Evolutionary conservation across 768 basidiomycete genomes (phyloP).

Genomic region (Suillus weaverae): DNA sequence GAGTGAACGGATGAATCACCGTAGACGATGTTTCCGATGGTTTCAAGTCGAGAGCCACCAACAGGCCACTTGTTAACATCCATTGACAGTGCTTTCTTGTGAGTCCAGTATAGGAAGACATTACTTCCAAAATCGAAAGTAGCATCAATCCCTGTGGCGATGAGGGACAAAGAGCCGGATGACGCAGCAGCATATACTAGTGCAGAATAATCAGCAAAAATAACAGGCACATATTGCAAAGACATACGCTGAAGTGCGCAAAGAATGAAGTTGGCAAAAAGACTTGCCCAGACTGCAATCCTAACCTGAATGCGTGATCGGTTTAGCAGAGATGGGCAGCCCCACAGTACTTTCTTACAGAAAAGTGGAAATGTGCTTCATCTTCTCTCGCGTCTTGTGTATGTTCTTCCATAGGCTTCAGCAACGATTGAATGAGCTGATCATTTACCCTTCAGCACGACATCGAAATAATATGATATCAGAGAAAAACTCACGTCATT

Average conservation of each 20-base stretch:
- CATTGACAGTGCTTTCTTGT: slow-evolving; percentile 67
- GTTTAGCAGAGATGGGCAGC: neutral
- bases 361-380: slow-evolving; percentile 63
- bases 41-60: slow-evolving; percentile 86
- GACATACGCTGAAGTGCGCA: slow-evolving; percentile 66
- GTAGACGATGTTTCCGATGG: slow-evolving; percentile 86
- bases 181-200: slow-evolving; percentile 91
- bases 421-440: slow-evolving; percentile 81
- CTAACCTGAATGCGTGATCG: slow-evolving; percentile 56
- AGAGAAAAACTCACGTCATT: slow-evolving; percentile 55
- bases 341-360: slow-evolving; percentile 45
- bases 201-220: neutral
- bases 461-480: slow-evolving; percentile 2
- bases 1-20: slow-evolving; percentile 40
- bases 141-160: slow-evolving; percentile 90
- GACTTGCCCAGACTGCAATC: slow-evolving; percentile 83
- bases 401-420: slow-evolving; percentile 90
- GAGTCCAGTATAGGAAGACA: slow-evolving; percentile 75
- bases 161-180: slow-evolving; percentile 77
- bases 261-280: slow-evolving; percentile 73
- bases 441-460: slow-evolving; percentile 1
- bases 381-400: slow-evolving; percentile 77
- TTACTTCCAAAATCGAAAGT: slow-evolving; percentile 85
- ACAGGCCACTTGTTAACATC: slow-evolving; percentile 91
- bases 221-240: slow-evolving; percentile 19